Conservation (phyloP, 441 rosid species). For the Gossypium schwendimanii region DNA sequence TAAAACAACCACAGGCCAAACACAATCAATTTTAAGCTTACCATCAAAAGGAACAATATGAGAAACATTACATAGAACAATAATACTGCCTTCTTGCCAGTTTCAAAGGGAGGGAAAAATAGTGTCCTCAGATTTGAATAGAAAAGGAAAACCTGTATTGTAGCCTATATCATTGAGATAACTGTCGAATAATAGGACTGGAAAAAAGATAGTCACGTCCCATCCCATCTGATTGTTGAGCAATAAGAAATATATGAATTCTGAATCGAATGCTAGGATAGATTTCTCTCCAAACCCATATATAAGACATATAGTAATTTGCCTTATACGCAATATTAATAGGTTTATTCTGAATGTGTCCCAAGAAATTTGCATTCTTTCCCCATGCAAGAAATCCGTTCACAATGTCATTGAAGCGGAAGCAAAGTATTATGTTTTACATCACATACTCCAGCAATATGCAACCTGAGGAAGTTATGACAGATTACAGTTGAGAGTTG, state of each 20-base stretch:
- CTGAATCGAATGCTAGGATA: constrained; percentile 19
- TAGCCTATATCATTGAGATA: constrained; percentile 31
- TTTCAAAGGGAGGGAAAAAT: constrained; percentile 42
- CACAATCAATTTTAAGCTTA: constrained; percentile 35
- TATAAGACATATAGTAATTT: constrained; percentile 23
- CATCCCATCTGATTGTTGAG: constrained; percentile 33
- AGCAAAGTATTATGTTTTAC: constrained; percentile 21
- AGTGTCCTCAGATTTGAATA: constrained; percentile 38
- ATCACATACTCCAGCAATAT: constrained; percentile 28
- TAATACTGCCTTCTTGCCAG: constrained; percentile 49
- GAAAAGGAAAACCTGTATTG: constrained; percentile 37
- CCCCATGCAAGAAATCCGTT: constrained; percentile 35
- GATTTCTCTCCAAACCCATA: constrained; percentile 32
- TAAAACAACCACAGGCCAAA: constrained; percentile 26
- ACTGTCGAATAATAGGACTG: constrained; percentile 30
- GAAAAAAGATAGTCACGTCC: constrained; percentile 28
- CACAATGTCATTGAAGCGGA: constrained; percentile 26
- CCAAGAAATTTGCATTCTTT: constrained; percentile 27
- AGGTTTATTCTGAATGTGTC: constrained; percentile 30
- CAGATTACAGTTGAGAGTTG: constrained; percentile 20
- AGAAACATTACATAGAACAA: constrained; percentile 44
- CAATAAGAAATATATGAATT: constrained; percentile 37
- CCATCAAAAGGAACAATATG: constrained; percentile 41
- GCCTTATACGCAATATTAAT: constrained; percentile 22
- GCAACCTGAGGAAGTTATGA: constrained; percentile 25